phyloP scores from a whole-genome alignment of 192 early-diverging fungal species.

The Spizellomyces sp. region DNA sequence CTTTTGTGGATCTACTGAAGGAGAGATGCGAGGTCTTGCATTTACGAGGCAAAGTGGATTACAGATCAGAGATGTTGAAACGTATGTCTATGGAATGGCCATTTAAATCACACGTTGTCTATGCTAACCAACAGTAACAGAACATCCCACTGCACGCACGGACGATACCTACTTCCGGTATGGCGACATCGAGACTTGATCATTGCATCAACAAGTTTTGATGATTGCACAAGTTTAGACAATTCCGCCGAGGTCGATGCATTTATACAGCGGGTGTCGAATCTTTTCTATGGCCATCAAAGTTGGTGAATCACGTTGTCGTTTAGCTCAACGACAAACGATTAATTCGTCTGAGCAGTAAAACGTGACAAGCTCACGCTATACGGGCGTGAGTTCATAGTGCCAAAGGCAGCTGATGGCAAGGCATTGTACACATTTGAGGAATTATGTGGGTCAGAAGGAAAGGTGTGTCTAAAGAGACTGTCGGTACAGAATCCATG shows the following conservation, averaged over 20 bases:
- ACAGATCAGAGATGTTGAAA: constrained; percentile 12
- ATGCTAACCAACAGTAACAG: no score
- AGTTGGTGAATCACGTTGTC: no score
- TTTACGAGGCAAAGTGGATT: constrained; percentile 19
- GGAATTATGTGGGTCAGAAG: constrained; percentile 64
- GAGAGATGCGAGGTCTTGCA: constrained; percentile 64
- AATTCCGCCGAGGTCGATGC: no score
- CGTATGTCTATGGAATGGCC: not conserved
- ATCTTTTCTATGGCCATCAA: no score
- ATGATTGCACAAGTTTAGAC: no score
- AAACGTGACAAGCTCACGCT: constrained; percentile 54
- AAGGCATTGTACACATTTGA: constrained; percentile 75
- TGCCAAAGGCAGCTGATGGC: constrained; percentile 66
- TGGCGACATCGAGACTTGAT: no score
- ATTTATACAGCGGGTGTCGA: no score
- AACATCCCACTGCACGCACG: no score
- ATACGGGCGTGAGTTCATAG: constrained; percentile 64
- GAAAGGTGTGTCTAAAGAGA: not conserved
- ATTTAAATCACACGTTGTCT: not conserved
- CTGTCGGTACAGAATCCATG: not conserved
- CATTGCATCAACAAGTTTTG: no score
- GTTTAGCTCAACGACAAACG: no score
- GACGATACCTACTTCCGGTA: no score
- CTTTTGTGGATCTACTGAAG: constrained; percentile 85
- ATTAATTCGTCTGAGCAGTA: not conserved